Conservation (phyloP, 495 filamentous ascomycete genomes). For the Coniosporium apollinis region DNA sequence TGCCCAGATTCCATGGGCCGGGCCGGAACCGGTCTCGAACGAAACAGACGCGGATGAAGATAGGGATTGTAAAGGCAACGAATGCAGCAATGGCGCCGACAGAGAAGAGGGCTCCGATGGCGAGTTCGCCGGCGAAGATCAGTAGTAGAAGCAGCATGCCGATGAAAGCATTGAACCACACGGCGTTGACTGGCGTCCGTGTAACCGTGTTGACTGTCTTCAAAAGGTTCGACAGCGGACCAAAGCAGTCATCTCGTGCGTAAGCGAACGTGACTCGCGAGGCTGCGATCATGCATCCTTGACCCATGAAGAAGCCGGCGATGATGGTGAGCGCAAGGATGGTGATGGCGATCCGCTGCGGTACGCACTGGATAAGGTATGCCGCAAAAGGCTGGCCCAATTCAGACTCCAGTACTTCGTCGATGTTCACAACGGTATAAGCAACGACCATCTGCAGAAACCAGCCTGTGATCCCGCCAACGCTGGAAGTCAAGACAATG, state of each 20-base stretch:
- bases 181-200: constrained; percentile 60
- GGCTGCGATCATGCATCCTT: constrained; percentile 70
- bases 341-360: constrained; percentile 45
- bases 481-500: constrained; percentile 53
- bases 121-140: constrained; percentile 48
- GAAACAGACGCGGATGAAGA: constrained; percentile 58
- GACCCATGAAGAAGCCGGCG: constrained; percentile 66
- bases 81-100: constrained; percentile 63
- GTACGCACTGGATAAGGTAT: constrained; percentile 54
- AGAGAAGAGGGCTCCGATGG: constrained; percentile 59
- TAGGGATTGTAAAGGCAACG: constrained; percentile 58
- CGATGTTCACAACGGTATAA: constrained; percentile 61
- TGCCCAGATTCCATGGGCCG: constrained; percentile 62
- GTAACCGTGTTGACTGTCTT: constrained; percentile 51
- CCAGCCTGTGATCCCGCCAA: constrained; percentile 58
- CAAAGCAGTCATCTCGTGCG: constrained; percentile 64
- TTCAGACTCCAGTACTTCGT: constrained; percentile 39
- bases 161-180: constrained; percentile 52
- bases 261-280: constrained; percentile 68
- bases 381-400: constrained; percentile 65
- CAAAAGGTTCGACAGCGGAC: constrained; percentile 38
- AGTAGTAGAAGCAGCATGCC: constrained; percentile 49
- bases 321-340: constrained; percentile 56
- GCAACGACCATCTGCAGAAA: constrained; percentile 62
- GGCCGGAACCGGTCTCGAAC: constrained; percentile 51